Conservation (phyloP, 2,329 filamentous ascomycete species). For the Aspergillus neotritici region DNA sequence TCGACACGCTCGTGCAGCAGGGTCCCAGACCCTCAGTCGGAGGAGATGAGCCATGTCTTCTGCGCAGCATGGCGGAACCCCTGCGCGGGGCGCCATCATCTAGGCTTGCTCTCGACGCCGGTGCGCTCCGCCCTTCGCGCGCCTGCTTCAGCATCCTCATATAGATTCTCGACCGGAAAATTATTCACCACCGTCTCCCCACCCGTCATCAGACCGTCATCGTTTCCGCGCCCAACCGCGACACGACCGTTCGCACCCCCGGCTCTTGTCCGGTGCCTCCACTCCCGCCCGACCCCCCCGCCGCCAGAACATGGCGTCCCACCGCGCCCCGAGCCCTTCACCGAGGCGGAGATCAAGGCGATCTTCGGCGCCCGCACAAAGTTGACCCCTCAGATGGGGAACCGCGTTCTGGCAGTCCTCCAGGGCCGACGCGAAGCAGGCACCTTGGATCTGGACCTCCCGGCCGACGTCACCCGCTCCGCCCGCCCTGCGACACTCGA, state of each 20-base stretch:
- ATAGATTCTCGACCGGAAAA: constrained; percentile 8
- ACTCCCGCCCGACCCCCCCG: constrained; percentile 3
- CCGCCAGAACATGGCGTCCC: constrained; percentile 23
- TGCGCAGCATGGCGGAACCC: constrained; percentile 38
- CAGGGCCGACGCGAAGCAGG: constrained; percentile 41
- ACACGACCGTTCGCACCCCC: no score
- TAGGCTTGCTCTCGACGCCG: constrained; percentile 16
- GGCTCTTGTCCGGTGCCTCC: no score
- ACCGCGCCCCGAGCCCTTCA: constrained; percentile 26
- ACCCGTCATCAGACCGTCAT: no score
- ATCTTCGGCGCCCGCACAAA: constrained; percentile 31
- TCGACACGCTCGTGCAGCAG: background rate
- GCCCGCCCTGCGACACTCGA: constrained; percentile 31
- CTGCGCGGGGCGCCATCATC: constrained; percentile 32
- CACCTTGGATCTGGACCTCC: constrained; percentile 42
- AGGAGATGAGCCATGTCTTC: constrained; percentile 41
- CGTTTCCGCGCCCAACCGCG: no score
- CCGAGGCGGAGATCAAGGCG: constrained; percentile 27
- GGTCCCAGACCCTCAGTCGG: constrained; percentile 10
- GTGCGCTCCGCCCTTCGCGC: no score
- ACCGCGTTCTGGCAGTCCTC: constrained; percentile 35
- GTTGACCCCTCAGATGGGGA: constrained; percentile 29
- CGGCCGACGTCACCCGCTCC: constrained; percentile 32
- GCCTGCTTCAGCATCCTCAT: background rate
- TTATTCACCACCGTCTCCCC: no score